Conservation (phyloP, 2,329 filamentous ascomycete species). For the Colletotrichum sp. region DNA sequence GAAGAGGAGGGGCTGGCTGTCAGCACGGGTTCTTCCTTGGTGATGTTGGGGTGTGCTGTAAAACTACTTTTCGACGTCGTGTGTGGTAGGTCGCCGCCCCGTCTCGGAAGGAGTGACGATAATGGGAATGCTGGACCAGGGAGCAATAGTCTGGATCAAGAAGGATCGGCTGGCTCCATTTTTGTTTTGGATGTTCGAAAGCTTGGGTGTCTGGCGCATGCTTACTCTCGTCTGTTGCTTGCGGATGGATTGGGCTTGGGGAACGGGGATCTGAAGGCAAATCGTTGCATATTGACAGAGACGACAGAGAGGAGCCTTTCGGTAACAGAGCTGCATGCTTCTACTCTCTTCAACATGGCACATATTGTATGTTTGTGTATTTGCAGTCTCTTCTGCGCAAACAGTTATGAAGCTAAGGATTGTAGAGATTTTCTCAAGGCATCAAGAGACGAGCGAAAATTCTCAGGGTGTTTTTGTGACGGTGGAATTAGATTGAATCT, state of each 20-base stretch:
- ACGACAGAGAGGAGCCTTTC: background rate
- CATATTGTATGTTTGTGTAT: background rate
- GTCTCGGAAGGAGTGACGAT: background rate
- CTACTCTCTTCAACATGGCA: background rate
- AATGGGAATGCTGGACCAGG: background rate
- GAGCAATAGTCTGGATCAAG: background rate
- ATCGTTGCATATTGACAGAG: background rate
- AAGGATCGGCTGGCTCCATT: background rate
- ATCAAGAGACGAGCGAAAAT: background rate
- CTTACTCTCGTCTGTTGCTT: background rate
- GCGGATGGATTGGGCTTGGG: background rate
- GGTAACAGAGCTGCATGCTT: background rate
- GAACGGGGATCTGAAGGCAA: background rate
- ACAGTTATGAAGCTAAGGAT: background rate
- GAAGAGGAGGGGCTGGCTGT: background rate
- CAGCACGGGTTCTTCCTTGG: background rate
- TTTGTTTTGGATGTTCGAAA: background rate
- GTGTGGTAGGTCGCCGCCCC: background rate
- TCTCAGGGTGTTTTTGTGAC: background rate
- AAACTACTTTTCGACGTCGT: background rate
- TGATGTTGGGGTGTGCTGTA: background rate
- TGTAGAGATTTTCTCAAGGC: background rate
- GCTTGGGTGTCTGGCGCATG: background rate
- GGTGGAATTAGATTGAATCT: too few species aligned
- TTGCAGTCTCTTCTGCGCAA: too few species aligned